Evolutionary conservation across 2,329 filamentous ascomycete species (phyloP).

Genomic region (Beauveria sp.): DNA sequence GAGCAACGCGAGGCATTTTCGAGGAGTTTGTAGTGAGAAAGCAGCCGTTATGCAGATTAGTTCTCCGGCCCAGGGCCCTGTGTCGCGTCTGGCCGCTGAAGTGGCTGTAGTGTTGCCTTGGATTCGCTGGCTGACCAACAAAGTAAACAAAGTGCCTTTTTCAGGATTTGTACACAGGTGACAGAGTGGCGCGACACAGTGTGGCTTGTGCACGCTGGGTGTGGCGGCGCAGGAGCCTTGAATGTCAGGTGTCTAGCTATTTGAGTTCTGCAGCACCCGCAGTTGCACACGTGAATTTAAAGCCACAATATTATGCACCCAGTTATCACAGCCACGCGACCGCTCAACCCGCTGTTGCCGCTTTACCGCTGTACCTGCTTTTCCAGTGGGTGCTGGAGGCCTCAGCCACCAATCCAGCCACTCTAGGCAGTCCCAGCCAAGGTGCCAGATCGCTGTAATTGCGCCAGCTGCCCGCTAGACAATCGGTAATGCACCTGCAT

Average conservation of each 20-base stretch:
- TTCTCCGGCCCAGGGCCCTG: background rate
- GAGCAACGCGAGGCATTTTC: constrained; percentile 52
- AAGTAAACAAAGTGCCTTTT: constrained; percentile 13
- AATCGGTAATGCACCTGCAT: background rate
- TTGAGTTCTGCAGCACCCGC: background rate
- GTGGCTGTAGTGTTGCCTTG: constrained; percentile 6
- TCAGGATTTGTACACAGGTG: background rate
- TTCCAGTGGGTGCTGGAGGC: too few species aligned
- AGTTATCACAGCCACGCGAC: background rate
- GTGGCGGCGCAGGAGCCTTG: background rate
- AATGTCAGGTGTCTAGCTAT: background rate
- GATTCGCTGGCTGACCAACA: constrained; percentile 1
- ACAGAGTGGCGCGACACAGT: background rate
- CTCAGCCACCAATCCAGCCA: too few species aligned
- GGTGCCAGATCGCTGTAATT: background rate
- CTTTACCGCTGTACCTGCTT: too few species aligned
- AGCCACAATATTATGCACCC: background rate
- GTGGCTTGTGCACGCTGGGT: constrained; percentile 3
- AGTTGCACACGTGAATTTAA: background rate
- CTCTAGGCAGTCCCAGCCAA: too few species aligned
- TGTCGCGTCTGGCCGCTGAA: constrained; percentile 8
- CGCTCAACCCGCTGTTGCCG: too few species aligned
- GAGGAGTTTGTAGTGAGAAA: background rate
- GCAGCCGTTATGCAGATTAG: background rate
- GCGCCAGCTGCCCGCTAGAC: background rate